These are phyloP conservation scores for Picochlorum sp. DNA, from an alignment of 139 green algal genomes.

Conservation along the genomic window DNA sequence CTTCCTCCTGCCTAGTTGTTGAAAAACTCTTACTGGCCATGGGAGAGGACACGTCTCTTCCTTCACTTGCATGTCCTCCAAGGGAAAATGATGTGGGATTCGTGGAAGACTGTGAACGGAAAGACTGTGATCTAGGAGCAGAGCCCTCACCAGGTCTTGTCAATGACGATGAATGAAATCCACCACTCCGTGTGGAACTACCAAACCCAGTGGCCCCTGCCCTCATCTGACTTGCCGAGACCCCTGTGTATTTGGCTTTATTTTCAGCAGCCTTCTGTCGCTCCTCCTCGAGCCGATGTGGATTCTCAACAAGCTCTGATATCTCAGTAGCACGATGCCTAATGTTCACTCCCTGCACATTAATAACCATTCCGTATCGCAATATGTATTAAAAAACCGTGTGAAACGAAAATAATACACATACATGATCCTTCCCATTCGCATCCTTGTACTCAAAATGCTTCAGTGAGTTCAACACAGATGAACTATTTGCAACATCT, in stretches of 20 bases:
- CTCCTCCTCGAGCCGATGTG: conserved; percentile 50
- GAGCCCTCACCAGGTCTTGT: not conserved
- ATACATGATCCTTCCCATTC: conserved; percentile 55
- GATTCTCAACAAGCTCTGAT: conserved; percentile 48
- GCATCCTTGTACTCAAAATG: conserved; percentile 80
- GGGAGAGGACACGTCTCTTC: too few relatives aligned
- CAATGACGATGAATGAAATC: conserved; percentile 4
- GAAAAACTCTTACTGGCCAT: too few relatives aligned
- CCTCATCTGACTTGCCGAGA: conserved; percentile 43
- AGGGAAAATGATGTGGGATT: not conserved
- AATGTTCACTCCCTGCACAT: conserved; percentile 67
- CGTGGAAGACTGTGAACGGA: too few relatives aligned
- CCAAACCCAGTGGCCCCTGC: conserved; percentile 17
- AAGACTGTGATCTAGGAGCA: too few relatives aligned
- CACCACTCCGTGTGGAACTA: not conserved
- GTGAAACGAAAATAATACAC: not conserved
- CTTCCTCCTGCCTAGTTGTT: conserved; percentile 5
- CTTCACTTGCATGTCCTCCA: too few relatives aligned
- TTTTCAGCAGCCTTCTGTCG: conserved; percentile 62
- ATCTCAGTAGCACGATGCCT: conserved; percentile 74
- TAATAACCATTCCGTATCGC: conserved; percentile 13
- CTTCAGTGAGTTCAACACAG: conserved; percentile 58
- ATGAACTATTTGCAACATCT: conserved; percentile 47
- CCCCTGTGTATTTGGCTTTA: conserved; percentile 61
- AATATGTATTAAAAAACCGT: not conserved